Evolutionary conservation across 2,329 filamentous ascomycete genomes (phyloP), one percentile per base, ranked within the genome.

Genomic region (Aspergillus nomiae): DNA sequence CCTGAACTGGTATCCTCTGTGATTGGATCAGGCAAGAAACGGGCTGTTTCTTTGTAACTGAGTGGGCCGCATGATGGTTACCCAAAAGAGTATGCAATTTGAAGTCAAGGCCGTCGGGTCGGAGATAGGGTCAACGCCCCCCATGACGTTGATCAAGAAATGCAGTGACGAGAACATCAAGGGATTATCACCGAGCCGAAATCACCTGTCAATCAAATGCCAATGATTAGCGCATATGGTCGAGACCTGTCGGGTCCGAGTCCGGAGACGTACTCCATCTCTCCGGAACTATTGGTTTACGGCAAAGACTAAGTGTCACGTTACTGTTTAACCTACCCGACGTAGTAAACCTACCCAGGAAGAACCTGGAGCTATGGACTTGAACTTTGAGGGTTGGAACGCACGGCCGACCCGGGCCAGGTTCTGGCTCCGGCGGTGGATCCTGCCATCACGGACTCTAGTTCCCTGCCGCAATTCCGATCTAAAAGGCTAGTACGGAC

Each of bases 341-440:
- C 9, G 4, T 26, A 21, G 50, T n/a, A 28, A 51, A 26, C 46
- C 21, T 50, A 19, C 43, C 43, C 16, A 26, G 26, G 28, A 51
- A 32, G 48, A 51, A 32, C 28, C 26, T 58, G 56, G 38, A 41
- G 16, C 38, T 41, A 41, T 41, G 43, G 30, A n/a, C 36, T 34
- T 32, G 54, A 32, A 21, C 10, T 43, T 43, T n/a, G 41, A 43
- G 41, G 41, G 16, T 43, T 43, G 19, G 41, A n/a, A 46, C 43
- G 45, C 32, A 51, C 21, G 14, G 41, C 21, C 21, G 41, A 53
- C 19, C 55, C 60, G 55, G 48, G 56, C 58, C 56, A 59, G 62
- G 45, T 57, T 53, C 56, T 60, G 64, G 59, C 57, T 66, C 64
- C 62, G 57, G 43, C 50, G 58, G 62, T 61, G 59, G 59, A 50